phyloP scores from a whole-genome alignment of 176 grass and related monocot species.

The Dendrocalamus sinicus region DNA sequence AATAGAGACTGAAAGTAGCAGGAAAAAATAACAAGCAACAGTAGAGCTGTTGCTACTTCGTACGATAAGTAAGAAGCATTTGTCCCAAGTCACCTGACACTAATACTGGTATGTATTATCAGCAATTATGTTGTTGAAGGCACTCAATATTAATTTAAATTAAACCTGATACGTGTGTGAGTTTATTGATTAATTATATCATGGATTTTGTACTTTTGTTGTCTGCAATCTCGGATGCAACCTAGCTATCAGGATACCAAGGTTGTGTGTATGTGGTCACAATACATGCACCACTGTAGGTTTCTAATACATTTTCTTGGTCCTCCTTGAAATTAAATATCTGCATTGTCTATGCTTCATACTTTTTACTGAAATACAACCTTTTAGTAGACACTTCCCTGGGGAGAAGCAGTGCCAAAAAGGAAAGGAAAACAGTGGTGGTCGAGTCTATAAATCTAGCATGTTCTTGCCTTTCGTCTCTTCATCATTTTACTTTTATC shows the following conservation, averaged over 20 bases:
- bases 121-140: not conserved
- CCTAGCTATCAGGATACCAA: not conserved
- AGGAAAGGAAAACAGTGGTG: not conserved
- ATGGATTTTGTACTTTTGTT: not conserved
- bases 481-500: not conserved
- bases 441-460: not conserved
- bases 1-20: not conserved
- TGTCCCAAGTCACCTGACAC: not conserved
- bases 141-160: not conserved
- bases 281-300: not conserved
- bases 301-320: not conserved
- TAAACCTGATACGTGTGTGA: not conserved
- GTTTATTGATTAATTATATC: not conserved
- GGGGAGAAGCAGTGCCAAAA: not conserved
- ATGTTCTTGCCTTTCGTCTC: not conserved
- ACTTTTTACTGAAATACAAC: not conserved
- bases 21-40: not conserved
- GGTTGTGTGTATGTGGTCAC: not conserved
- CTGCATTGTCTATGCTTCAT: not conserved
- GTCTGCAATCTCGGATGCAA: not conserved
- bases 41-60: not conserved
- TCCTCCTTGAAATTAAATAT: not conserved
- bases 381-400: not conserved
- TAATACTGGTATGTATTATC: conserved; percentile 6
- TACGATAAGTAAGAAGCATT: not conserved